Evolutionary conservation across 2,329 filamentous ascomycete species (phyloP).

Genomic region (Stagonosporopsis rhizophila): DNA sequence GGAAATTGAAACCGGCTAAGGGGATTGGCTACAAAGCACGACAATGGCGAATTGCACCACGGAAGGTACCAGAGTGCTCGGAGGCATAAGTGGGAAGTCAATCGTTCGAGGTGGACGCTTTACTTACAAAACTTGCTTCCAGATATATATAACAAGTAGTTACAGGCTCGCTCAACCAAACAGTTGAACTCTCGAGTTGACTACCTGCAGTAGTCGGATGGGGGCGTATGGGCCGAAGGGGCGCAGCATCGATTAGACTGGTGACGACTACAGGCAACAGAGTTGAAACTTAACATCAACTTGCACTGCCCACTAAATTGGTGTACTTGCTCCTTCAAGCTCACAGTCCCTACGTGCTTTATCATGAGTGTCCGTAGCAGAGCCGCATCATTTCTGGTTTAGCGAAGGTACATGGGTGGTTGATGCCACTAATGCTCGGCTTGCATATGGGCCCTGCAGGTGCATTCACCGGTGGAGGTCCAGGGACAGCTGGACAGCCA

Average conservation of each 20-base stretch:
- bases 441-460: conserved; percentile 15
- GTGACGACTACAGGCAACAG: conserved; percentile 32
- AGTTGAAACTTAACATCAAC: conserved; percentile 23
- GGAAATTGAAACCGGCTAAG: not conserved
- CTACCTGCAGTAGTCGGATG: conserved; percentile 17
- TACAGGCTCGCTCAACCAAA: not conserved
- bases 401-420: conserved; percentile 19
- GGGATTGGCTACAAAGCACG: not conserved
- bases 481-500: conserved; percentile 38
- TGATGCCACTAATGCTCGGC: conserved; percentile 6
- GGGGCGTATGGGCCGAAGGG: conserved; percentile 29
- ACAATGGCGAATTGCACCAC: not conserved
- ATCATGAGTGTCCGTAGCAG: conserved; percentile 40
- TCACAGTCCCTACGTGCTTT: conserved; percentile 38
- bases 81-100: not conserved
- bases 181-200: conserved; percentile 11
- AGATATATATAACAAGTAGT: conserved; percentile 5
- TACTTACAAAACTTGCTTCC: not conserved
- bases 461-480: conserved; percentile 42
- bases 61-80: not conserved
- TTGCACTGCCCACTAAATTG: conserved; percentile 42
- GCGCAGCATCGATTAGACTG: conserved; percentile 34
- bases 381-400: conserved; percentile 39
- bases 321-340: conserved; percentile 29
- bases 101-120: not conserved